Evolutionary conservation across 2,329 filamentous ascomycete genomes (phyloP).

Genomic region (Falciphora oryzae): DNA sequence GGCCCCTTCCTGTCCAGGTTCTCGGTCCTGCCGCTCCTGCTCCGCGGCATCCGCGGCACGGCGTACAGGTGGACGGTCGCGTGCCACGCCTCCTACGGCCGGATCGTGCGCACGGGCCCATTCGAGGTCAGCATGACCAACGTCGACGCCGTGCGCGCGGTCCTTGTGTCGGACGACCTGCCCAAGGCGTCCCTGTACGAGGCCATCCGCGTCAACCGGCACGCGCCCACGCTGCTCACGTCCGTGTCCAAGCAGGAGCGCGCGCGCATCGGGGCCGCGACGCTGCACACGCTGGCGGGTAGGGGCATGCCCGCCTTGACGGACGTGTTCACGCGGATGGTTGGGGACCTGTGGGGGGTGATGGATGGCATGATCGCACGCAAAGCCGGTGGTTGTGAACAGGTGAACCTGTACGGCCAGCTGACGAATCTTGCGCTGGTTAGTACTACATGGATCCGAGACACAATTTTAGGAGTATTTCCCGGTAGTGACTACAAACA

Average conservation of each 20-base stretch:
- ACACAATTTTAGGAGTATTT: not conserved
- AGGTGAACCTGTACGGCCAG: not conserved
- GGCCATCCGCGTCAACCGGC: too few species aligned
- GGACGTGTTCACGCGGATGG: too few species aligned
- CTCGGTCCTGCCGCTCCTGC: not conserved
- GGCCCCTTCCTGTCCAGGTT: too few species aligned
- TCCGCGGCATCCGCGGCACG: not conserved
- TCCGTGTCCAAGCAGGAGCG: too few species aligned
- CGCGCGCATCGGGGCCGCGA: too few species aligned
- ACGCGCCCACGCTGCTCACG: too few species aligned
- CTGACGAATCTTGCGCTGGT: not conserved
- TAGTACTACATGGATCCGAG: not conserved
- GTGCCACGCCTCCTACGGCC: not conserved
- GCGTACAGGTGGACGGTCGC: not conserved
- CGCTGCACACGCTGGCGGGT: too few species aligned
- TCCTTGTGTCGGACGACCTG: not conserved
- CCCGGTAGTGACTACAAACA: not conserved
- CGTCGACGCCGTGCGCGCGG: not conserved
- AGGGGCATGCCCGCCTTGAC: too few species aligned
- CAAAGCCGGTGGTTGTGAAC: not conserved
- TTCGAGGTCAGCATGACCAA: not conserved
- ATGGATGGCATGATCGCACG: too few species aligned
- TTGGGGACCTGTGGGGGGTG: too few species aligned
- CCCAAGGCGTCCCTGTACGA: too few species aligned
- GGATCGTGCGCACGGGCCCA: not conserved